Base-by-base conservation (phyloP, 2,329 filamentous ascomycete genomes). In the Pezicula rhizophila region DNA sequence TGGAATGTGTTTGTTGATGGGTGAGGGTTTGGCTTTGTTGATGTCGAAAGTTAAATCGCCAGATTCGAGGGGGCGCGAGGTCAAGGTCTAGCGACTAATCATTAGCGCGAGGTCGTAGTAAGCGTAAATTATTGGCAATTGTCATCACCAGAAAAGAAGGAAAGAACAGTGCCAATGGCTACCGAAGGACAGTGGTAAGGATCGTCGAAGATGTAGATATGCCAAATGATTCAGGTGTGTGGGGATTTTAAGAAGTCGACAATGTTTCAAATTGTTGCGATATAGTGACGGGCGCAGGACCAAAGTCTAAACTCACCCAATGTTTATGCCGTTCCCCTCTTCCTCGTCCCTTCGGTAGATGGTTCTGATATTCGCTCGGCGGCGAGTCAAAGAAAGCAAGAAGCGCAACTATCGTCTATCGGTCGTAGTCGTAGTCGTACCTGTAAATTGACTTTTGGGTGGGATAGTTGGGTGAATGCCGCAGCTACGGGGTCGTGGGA, bases 1-100 rank as follows among this genome's bases (percentile, higher is more conserved):
- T 58, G 49, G 48, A 33, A 31, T 38, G 20, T 26, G 20, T 18
- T 38, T 20, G 17, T 11, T 14, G 14, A n/a, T 23, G 14, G 28
- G 18, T 17, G 18, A 10, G 20, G 28, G 14, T 15, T 34, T 42
- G 39, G 44, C 42, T 10, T 28, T 48, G 31, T 45, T 45, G 40
- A 53, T 47, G 43, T 42, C 25, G 26, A 26, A 20, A 38, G n/a
- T 10, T 38, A 12, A 20, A 15, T 38, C 35, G 14, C 35, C 10
- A 38, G 14, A 17, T 5, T 38, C 35, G 35, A n/a, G 18, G 35
- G 18, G 8, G 35, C 28, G 28, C 28, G 28, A 31, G 11, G 28
- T 31, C 28, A 12, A 31, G 28, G 7, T 31, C 28, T 31, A 31
- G 28, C 28, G 28, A 31, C 11, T 31, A 10, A 3, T 31, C 28